These are phyloP conservation scores for Aspergillus pseudoterreus DNA, from an alignment of 2,329 filamentous ascomycete genomes.

Conservation along the genomic window DNA sequence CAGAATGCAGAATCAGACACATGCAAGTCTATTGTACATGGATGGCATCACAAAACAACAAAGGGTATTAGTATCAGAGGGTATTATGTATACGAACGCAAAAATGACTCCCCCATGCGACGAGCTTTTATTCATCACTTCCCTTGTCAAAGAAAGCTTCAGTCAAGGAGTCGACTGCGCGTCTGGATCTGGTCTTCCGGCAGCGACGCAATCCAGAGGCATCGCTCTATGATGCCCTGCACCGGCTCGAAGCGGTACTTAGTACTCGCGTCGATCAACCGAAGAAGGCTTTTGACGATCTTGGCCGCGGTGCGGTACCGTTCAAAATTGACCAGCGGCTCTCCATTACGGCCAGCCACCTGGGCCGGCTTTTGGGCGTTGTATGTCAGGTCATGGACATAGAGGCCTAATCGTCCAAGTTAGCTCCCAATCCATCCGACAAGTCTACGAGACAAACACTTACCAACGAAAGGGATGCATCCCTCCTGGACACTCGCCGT, in stretches of 20 bases:
- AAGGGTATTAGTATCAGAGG: slow-evolving; percentile 7
- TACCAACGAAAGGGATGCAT: slow-evolving; percentile 64
- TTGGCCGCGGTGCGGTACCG: slow-evolving; percentile 61
- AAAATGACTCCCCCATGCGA: not conserved
- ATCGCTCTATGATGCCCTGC: slow-evolving; percentile 57
- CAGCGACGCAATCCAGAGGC: slow-evolving; percentile 61
- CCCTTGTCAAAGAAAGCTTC: slow-evolving; percentile 1
- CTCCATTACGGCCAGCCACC: slow-evolving; percentile 46
- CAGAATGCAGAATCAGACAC: not conserved
- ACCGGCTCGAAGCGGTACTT: slow-evolving; percentile 59
- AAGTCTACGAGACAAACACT: slow-evolving; percentile 17
- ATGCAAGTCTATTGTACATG: not conserved
- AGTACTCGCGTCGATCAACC: slow-evolving; percentile 61
- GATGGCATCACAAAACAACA: slow-evolving; percentile 4
- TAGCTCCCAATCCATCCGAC: not conserved
- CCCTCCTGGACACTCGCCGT: slow-evolving; percentile 55
- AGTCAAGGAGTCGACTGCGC: slow-evolving; percentile 44
- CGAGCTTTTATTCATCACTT: not conserved
- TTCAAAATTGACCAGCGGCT: slow-evolving; percentile 64
- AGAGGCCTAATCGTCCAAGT: slow-evolving; percentile 46
- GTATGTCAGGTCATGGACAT: slow-evolving; percentile 64
- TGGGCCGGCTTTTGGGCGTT: slow-evolving; percentile 64
- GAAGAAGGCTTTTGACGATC: slow-evolving; percentile 62
- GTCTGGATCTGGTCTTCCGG: slow-evolving; percentile 55
- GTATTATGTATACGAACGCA: slow-evolving; percentile 12